Conservation (phyloP, 192 early-diverging fungal species). For the Backusella australiensis region DNA sequence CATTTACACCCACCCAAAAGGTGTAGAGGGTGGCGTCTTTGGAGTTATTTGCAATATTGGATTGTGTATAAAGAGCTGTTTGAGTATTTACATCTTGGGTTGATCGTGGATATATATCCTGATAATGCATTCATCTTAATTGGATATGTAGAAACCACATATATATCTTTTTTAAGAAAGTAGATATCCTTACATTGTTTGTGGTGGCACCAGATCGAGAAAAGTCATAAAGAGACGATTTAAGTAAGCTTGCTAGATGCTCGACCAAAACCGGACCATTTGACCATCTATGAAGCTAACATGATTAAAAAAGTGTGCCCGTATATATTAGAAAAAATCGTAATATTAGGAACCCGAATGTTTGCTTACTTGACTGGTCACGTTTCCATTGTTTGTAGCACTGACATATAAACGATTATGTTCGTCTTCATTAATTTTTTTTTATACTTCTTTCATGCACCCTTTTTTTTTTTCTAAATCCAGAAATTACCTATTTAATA, state of each 20-base stretch:
- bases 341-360: neutral
- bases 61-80: neutral
- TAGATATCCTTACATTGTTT: neutral
- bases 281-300: neutral
- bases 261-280: neutral
- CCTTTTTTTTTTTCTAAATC: neutral
- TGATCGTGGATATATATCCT: neutral
- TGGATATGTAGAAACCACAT: neutral
- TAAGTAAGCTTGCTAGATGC: neutral
- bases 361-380: neutral
- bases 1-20: neutral
- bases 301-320: neutral
- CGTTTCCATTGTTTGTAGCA: neutral
- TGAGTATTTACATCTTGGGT: neutral
- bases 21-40: neutral
- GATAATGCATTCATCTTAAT: neutral
- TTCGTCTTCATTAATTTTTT: neutral
- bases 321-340: neutral
- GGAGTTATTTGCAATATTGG: neutral
- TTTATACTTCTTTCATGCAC: neutral
- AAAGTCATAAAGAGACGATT: conserved; percentile 1
- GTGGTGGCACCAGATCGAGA: neutral
- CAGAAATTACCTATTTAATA: neutral
- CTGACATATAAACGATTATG: neutral
- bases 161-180: neutral